Percentiles rank a stretch among this genome's conserved stretches.
phyloP scores from a whole-genome alignment of 2,329 filamentous ascomycete genomes.

The Xylariaceae sp. region DNA sequence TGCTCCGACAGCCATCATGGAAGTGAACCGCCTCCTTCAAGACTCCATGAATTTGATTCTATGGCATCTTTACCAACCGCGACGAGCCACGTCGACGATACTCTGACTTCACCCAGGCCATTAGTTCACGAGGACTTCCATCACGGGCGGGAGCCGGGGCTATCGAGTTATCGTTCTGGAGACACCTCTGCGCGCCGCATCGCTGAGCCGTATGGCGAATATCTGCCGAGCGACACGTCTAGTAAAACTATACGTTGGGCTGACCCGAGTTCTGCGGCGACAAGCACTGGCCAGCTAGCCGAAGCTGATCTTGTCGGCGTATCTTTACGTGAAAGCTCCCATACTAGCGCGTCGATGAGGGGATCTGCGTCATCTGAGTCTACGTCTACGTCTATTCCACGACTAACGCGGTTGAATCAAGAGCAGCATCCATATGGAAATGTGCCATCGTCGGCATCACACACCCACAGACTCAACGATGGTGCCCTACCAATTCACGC shows the following conservation, averaged over 20 bases:
- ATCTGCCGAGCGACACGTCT: conserved; percentile 16
- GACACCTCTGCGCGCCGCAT: conserved; percentile 24
- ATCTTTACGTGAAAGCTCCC: conserved; percentile 13
- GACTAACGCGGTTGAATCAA: conserved; percentile 39
- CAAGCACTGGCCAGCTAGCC: conserved; percentile 23
- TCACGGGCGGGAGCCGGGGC: conserved; percentile 21
- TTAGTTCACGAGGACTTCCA: conserved; percentile 33
- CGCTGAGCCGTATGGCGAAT: conserved; percentile 23
- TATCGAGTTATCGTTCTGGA: conserved; percentile 29
- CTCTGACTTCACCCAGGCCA: conserved; percentile 39
- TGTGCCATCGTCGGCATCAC: conserved; percentile 36
- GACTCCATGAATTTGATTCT: conserved; percentile 45
- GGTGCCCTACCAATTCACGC: conserved; percentile 50
- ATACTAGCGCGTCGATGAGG: conserved; percentile 2
- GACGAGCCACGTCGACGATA: conserved; percentile 38
- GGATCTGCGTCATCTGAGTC: conserved; percentile 22
- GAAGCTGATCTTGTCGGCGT: conserved; percentile 22
- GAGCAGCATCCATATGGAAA: conserved; percentile 36
- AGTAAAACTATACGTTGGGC: conserved; percentile 20
- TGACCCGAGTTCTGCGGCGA: conserved; percentile 23
- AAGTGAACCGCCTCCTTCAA: conserved; percentile 43
- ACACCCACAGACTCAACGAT: conserved; percentile 42
- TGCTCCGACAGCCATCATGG: conserved; percentile 43
- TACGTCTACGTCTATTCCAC: conserved; percentile 28
- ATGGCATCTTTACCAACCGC: conserved; percentile 38